A percentile compares a stretch with the other conserved stretches of the same genome.
These are phyloP conservation scores for Xylariaceae sp. DNA, from an alignment of 2,329 filamentous ascomycete genomes.

Conservation along the genomic window DNA sequence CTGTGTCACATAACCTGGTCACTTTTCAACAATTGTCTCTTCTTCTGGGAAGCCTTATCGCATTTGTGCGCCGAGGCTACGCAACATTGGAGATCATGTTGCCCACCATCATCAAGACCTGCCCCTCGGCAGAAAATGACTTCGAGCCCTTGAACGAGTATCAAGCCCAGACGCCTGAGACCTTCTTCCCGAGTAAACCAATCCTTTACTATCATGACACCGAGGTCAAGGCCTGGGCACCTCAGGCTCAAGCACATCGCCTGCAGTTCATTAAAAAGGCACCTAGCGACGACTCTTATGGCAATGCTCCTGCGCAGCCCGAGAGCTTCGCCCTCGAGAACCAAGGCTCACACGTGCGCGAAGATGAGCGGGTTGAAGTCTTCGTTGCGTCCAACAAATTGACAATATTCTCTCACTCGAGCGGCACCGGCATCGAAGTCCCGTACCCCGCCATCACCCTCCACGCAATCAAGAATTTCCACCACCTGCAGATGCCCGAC, in stretches of 20 bases:
- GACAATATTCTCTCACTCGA: constrained; percentile 58
- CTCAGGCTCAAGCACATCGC: constrained; percentile 47
- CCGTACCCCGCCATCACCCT: constrained; percentile 72
- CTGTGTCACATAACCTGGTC: too few relatives aligned
- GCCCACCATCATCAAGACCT: constrained; percentile 51
- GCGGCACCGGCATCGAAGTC: constrained; percentile 60
- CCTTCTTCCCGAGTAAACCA: constrained; percentile 67
- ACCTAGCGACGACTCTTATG: constrained; percentile 26
- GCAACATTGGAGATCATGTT: constrained; percentile 29
- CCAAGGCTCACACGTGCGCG: constrained; percentile 22
- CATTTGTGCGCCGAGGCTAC: too few relatives aligned
- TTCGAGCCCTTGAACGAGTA: constrained; percentile 66
- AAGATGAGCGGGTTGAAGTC: constrained; percentile 48
- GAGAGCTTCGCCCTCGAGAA: constrained; percentile 30
- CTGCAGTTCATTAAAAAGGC: constrained; percentile 48
- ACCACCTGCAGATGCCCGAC: constrained; percentile 31
- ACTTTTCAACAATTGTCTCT: too few relatives aligned
- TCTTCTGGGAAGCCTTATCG: too few relatives aligned
- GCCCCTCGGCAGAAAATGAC: constrained; percentile 49
- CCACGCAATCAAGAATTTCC: constrained; percentile 65
- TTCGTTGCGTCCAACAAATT: constrained; percentile 58
- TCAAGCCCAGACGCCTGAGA: constrained; percentile 66
- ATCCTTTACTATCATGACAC: constrained; percentile 62
- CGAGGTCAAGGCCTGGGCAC: constrained; percentile 54
- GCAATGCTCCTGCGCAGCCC: constrained; percentile 27